phyloP scores from a whole-genome alignment of 2,329 filamentous ascomycete genomes.

The Exophiala spinifera region DNA sequence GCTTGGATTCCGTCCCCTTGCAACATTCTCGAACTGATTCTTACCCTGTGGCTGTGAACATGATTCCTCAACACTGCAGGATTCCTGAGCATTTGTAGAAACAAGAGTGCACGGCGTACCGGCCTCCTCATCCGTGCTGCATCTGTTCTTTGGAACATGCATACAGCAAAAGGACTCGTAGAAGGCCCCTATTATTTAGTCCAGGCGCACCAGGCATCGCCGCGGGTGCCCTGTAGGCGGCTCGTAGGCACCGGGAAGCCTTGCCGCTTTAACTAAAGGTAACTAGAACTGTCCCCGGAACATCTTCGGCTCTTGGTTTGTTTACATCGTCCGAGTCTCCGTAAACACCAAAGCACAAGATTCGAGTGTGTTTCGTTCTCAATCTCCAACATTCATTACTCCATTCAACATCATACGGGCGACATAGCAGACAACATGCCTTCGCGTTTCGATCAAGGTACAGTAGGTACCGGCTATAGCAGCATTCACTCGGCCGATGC shows the following conservation, averaged over 20 bases:
- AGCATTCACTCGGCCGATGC: slow-evolving; percentile 30
- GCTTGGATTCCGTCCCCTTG: not conserved
- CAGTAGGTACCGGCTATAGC: slow-evolving; percentile 28
- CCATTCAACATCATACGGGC: slow-evolving; percentile 6
- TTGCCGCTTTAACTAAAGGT: no score
- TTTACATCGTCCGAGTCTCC: not conserved
- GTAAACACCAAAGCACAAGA: not conserved
- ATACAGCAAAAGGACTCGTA: no score
- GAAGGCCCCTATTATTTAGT: no score
- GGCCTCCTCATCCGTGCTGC: no score
- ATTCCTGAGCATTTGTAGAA: no score
- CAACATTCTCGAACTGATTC: not conserved
- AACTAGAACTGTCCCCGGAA: no score
- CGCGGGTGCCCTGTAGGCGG: no score
- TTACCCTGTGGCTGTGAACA: not conserved
- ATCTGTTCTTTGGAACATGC: no score
- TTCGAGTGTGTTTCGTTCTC: not conserved
- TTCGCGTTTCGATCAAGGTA: slow-evolving; percentile 28
- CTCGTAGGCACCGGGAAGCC: no score
- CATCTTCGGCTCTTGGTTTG: no score
- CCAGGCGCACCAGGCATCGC: no score
- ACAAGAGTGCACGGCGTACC: no score
- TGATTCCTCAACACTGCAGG: not conserved
- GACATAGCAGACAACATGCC: slow-evolving; percentile 15
- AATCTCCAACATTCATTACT: slow-evolving; percentile 7